Base-by-base conservation (phyloP, 345 rosid genomes). In the Salix purpurea region DNA sequence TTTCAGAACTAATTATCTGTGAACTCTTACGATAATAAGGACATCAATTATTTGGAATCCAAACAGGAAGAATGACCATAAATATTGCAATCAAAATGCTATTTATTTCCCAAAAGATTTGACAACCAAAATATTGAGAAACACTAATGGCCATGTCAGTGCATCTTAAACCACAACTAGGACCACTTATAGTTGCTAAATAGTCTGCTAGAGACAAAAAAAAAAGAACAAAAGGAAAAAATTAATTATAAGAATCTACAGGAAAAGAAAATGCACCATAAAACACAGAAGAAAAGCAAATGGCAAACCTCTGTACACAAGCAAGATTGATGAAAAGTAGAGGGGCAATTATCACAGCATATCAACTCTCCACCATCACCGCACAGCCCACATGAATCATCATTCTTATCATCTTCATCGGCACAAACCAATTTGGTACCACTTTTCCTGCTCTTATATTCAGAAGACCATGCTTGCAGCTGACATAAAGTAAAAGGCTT, bases 271-370 rank as follows among this genome's bases (percentile, higher is more conserved):
- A 71, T 42, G 36, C 67, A 30, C 16, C 14, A 54, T 40, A 54
- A 56, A 71, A 67, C 32, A 64, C 48, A 30, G 48, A 70, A 79
- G 72, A 79, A 16, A 76, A 80, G 77, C 36, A 56, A 76, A 77
- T 75, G 72, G 77, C 83, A 74, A 77, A 95, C 99, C 99, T 92
- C 86, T 65, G 89, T 77, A 74, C 86, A 84, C 85, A 95, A 84
- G 92, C 99, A 95, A 76, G 85, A 84, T 87, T 79, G 91, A 85
- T 95, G 99, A 81, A 85, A 95, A 67, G 99, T 90, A 54, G 97
- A 88, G 26, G 99, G 99, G 76, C 99, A 95, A 75, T 91, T 88
- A 79, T 94, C 98, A 74, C 99, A 95, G 82, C 99, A 95, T 80
- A 95, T 87, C 86, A 95, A 81, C 83, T 91, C 97, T 39, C 99